These are phyloP conservation scores for Ceratocystis colombiana DNA, from an alignment of 2,329 filamentous ascomycete genomes.

Conservation along the genomic window DNA sequence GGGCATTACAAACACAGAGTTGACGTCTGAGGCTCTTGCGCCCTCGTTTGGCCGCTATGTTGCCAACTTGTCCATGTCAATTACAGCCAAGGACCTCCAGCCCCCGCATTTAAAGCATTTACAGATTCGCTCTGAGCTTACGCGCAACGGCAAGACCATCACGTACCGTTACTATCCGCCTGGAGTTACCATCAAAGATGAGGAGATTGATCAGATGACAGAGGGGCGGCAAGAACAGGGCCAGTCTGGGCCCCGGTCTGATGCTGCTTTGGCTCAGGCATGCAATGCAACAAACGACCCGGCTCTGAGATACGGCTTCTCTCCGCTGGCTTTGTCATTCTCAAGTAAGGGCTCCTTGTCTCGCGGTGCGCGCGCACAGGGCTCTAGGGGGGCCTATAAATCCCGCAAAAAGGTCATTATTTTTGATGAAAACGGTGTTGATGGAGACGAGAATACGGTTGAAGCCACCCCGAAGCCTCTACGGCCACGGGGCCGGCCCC, in stretches of 20 bases:
- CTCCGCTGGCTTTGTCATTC: slow-evolving; percentile 4
- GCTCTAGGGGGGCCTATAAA: background rate
- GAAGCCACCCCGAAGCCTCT: background rate
- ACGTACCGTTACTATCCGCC: slow-evolving; percentile 26
- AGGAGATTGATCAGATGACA: background rate
- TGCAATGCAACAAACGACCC: slow-evolving; percentile 12
- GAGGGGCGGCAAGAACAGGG: background rate
- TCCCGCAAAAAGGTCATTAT: slow-evolving; percentile 22
- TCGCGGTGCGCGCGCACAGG: background rate
- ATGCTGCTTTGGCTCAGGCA: background rate
- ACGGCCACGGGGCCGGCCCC: slow-evolving; percentile 10
- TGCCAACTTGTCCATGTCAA: slow-evolving; percentile 26
- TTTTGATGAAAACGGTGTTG: slow-evolving; percentile 14
- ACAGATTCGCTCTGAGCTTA: slow-evolving; percentile 30
- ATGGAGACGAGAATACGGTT: background rate
- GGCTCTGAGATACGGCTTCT: slow-evolving; percentile 22
- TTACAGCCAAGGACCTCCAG: slow-evolving; percentile 33
- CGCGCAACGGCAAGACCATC: slow-evolving; percentile 25
- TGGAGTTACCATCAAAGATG: background rate
- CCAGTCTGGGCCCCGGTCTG: too few species aligned
- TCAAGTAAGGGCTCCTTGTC: background rate
- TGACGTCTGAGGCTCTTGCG: slow-evolving; percentile 33
- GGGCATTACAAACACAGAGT: slow-evolving; percentile 34
- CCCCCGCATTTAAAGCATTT: slow-evolving; percentile 36
- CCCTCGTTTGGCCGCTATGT: slow-evolving; percentile 34